Base-by-base conservation (phyloP, 1,284 basidiomycete species). In the Cutaneotrichosporon dermatis region DNA sequence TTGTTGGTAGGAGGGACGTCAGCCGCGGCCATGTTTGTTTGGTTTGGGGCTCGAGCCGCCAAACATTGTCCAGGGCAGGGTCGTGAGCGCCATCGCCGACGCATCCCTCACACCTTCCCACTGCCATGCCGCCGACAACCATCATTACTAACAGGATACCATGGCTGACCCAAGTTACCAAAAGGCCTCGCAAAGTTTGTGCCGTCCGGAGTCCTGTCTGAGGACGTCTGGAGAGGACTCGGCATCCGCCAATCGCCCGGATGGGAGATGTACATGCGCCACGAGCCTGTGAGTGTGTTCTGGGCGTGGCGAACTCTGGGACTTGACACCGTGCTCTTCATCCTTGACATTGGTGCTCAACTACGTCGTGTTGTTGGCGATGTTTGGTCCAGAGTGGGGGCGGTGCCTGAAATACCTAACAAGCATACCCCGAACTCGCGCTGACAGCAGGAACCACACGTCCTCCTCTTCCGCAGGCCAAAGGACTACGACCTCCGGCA, bases 201-300 rank as follows among this genome's bases (percentile, higher is more conserved):
- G 33, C 78, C 78, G 13, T 63, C 74, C 7, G 78, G 78, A 25
- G 68, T 79, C 13, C 72, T 73, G 50, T 51, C 72, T 4, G 78
- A 79, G 61, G 74, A 76, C 52, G 69, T 74, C 15, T 79, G 78
- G 78, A 64, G 78, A 58, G 74, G 75, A 13, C 69, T 79, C 35
- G 78, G 78, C 6, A 76, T 79, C 54, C 68, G 76, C 57, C 78
- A 79, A 60, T 75, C 73, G 42, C 75, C 75, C 49, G 77, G 78
- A 57, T 79, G 78, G 78, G 73, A 79, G 66, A 78, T 78, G 76
- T 79, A 79, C 70, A 76, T 79, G 72, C 71, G 78, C 25, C 78
- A 79, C 52, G 76, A 77, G 36, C 75, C 75, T 56, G 75, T 76
- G 45, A 70, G 75, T 71, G 8, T 37, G 8, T 11, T 39, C 1